A percentile compares a stretch with the other conserved stretches of the same genome.
phyloP scores from a whole-genome alignment of 495 filamentous ascomycete species.

The Aspergillus olivimuriae region DNA sequence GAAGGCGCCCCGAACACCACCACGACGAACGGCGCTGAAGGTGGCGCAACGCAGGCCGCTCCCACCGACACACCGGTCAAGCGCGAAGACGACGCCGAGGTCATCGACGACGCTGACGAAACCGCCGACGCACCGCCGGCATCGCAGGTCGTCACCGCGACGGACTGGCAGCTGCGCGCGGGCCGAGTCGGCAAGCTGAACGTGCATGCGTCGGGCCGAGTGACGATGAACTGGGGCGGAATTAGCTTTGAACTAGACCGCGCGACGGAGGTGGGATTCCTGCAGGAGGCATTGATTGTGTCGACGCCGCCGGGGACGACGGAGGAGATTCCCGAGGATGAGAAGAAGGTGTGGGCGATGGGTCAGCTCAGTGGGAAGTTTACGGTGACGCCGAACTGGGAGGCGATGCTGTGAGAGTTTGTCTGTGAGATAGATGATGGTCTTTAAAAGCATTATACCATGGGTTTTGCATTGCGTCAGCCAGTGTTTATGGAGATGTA shows the following conservation, averaged over 20 bases:
- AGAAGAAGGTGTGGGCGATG: conserved; percentile 42
- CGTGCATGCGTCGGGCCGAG: conserved; percentile 43
- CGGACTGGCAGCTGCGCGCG: conserved; percentile 41
- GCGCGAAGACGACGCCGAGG: conserved; percentile 26
- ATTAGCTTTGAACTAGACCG: conserved; percentile 41
- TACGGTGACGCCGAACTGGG: conserved; percentile 45
- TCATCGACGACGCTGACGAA: conserved; percentile 22
- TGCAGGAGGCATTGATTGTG: conserved; percentile 42
- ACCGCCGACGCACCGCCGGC: conserved; percentile 6
- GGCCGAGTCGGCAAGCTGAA: conserved; percentile 52
- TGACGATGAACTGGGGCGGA: conserved; percentile 46
- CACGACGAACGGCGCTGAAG: conserved; percentile 1
- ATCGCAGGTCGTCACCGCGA: conserved; percentile 31
- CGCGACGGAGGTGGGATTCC: conserved; percentile 36
- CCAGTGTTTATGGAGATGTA: too few relatives aligned
- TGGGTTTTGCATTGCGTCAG: too few relatives aligned
- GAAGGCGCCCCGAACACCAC: conserved; percentile 8
- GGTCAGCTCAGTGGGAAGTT: conserved; percentile 45
- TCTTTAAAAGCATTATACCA: too few relatives aligned
- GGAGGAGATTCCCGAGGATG: conserved; percentile 19
- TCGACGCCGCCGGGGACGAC: conserved; percentile 22
- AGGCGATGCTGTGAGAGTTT: conserved; percentile 38
- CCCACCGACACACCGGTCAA: conserved; percentile 22
- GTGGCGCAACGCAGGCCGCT: conserved; percentile 1
- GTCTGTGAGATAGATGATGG: too few relatives aligned